Evolutionary conservation across 1,284 basidiomycete genomes (phyloP).

Genomic region (Leucoagaricus sp.): DNA sequence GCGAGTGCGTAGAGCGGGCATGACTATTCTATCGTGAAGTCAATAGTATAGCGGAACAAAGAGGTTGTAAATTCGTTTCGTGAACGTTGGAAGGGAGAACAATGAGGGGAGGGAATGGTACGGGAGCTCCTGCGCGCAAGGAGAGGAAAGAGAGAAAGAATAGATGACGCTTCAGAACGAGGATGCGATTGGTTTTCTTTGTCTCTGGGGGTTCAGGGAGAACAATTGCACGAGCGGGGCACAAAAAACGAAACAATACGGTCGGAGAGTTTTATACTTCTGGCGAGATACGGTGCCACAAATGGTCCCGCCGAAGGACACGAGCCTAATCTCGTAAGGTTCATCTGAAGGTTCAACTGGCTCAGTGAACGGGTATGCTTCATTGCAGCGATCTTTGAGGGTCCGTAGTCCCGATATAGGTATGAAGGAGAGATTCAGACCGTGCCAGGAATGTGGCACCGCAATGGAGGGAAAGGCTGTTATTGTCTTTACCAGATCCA

Average conservation of each 20-base stretch:
- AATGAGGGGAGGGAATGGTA: constrained; percentile 26
- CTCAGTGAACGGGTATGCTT: constrained; percentile 33
- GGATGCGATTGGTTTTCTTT: constrained; percentile 41
- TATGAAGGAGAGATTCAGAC: constrained; percentile 20
- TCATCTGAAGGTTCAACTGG: constrained; percentile 18
- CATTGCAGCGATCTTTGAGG: constrained; percentile 39
- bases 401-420: constrained; percentile 38
- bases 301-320: constrained; percentile 44
- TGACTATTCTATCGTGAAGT: constrained; percentile 49
- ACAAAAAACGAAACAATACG: constrained; percentile 58
- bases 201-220: constrained; percentile 40
- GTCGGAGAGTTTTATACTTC: constrained; percentile 59
- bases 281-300: constrained; percentile 26
- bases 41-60: constrained; percentile 25
- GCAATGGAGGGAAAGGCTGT: constrained; percentile 30
- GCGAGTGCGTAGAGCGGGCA: constrained; percentile 76
- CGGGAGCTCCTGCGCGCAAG: constrained; percentile 27
- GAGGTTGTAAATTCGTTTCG: constrained; percentile 10
- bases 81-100: constrained; percentile 14
- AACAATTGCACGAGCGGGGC: constrained; percentile 68
- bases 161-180: constrained; percentile 46
- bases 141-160: constrained; percentile 35
- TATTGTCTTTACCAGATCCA: constrained; percentile 33
- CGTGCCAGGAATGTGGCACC: constrained; percentile 33
- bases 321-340: constrained; percentile 43